Evolutionary conservation across 306 rosid genomes (phyloP).

Genomic region (peach (Prunus persica)): Prunus_persica_NCBIv2 NC_034013.1:10928501-10929000

Average conservation of each 20-base stretch:
- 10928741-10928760: neutral
- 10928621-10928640: no score
- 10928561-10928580: no score
- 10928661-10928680: no score
- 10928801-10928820: no score
- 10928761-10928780: neutral
- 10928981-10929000: conserved; percentile 50
- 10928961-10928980: conserved; percentile 48
- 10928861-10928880: neutral
- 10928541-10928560: no score
- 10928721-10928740: neutral
- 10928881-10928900: neutral
- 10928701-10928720: neutral
- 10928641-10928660: no score
- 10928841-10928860: neutral
- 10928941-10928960: conserved; percentile 51
- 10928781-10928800: neutral
- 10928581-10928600: no score
- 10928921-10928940: conserved; percentile 57
- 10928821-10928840: neutral
- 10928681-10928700: no score
- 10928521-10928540: no score
- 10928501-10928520: no score
- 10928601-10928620: no score
- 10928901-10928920: conserved; percentile 45